Evolutionary conservation across 371 early-diverging fungal species (phyloP).

Genomic region (Circinella minor): DNA sequence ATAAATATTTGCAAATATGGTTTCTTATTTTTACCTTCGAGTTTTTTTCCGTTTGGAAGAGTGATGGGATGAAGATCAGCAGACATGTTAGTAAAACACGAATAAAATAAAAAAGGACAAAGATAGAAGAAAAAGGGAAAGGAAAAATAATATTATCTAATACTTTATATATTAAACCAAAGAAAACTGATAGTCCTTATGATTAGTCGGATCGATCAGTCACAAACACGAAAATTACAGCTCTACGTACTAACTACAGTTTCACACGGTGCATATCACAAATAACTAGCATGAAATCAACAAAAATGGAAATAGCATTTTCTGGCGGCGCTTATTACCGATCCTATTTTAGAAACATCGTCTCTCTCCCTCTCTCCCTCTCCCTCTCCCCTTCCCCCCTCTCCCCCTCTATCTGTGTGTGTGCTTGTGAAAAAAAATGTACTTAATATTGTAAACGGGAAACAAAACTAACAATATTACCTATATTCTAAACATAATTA

Average conservation of each 20-base stretch:
- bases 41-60: slow-evolving; percentile 25
- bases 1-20: background rate
- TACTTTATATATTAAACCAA: too few species aligned
- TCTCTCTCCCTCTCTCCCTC: too few species aligned
- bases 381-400: too few species aligned
- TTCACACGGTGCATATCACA: slow-evolving; percentile 8
- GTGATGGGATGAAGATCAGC: slow-evolving; percentile 29
- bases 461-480: too few species aligned
- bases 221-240: too few species aligned
- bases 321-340: slow-evolving; percentile 4
- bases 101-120: background rate
- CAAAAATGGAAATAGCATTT: background rate
- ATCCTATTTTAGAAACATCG: background rate
- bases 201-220: too few species aligned
- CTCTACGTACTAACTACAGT: background rate
- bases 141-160: background rate
- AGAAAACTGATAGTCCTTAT: too few species aligned
- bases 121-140: background rate
- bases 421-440: too few species aligned
- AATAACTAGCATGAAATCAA: background rate
- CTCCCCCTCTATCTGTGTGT: too few species aligned
- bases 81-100: slow-evolving; percentile 14
- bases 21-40: slow-evolving; percentile 22
- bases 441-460: too few species aligned
- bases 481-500: too few species aligned